A percentile compares a stretch with the other conserved stretches of the same genome.
Evolutionary conservation across 2,329 filamentous ascomycete genomes (phyloP).

Genomic region (Verticillium tricorpus): DNA sequence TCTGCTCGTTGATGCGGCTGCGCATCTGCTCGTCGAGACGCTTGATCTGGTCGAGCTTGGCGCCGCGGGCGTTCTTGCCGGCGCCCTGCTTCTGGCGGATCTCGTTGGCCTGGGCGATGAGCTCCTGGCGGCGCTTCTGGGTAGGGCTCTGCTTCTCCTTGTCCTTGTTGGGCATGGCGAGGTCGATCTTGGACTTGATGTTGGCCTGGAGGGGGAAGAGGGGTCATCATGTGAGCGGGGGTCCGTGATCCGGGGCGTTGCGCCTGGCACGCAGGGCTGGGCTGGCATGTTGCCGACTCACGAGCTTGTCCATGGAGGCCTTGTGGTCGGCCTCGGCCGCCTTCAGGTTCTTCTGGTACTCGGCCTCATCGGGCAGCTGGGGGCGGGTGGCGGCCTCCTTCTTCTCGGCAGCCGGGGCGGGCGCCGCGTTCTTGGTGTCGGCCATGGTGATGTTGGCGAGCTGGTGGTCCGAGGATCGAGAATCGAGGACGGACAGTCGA

Average conservation of each 20-base stretch:
- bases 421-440: conserved; percentile 41
- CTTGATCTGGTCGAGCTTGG: conserved; percentile 87
- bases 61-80: conserved; percentile 76
- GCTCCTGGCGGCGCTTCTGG: conserved; percentile 79
- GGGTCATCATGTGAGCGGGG: conserved; percentile 7
- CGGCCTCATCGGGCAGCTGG: conserved; percentile 80
- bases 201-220: conserved; percentile 58
- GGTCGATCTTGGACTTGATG: conserved; percentile 83
- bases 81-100: conserved; percentile 85
- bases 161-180: conserved; percentile 67
- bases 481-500: conserved; percentile 2
- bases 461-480: conserved; percentile 1
- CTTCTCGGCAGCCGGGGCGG: conserved; percentile 36
- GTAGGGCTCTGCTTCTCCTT: conserved; percentile 76
- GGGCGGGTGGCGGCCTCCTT: conserved; percentile 54
- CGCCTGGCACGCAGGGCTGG: too few relatives aligned
- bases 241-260: background rate
- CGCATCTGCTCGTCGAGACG: conserved; percentile 85
- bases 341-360: conserved; percentile 73
- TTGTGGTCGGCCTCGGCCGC: conserved; percentile 85
- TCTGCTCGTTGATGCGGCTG: conserved; percentile 79
- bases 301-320: conserved; percentile 60
- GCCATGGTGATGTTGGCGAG: conserved; percentile 33
- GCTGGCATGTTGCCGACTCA: conserved; percentile 18
- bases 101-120: conserved; percentile 74